phyloP scores from a whole-genome alignment of 2,329 filamentous ascomycete genomes.

The Neofusicoccum laricinum region DNA sequence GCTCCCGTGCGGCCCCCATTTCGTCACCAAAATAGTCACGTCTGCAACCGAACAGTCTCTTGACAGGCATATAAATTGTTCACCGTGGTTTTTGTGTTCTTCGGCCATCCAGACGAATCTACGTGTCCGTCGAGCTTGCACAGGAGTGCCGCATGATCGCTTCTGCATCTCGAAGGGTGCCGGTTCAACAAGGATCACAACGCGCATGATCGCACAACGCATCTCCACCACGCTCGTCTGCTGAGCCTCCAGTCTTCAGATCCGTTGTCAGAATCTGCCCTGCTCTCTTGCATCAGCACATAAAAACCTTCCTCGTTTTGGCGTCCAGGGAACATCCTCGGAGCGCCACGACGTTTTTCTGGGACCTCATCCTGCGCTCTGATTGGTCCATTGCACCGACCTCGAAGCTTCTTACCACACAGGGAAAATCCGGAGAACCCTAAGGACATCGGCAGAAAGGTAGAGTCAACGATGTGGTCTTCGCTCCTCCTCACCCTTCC shows the following conservation, averaged over 20 bases:
- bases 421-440: not conserved
- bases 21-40: not conserved
- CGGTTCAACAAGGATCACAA: not conserved
- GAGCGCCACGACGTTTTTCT: not conserved
- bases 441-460: not conserved
- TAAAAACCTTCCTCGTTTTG: not conserved
- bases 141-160: not conserved
- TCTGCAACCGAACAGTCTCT: not conserved
- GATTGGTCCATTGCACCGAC: not conserved
- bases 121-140: not conserved
- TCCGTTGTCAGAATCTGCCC: too few species aligned
- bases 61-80: not conserved
- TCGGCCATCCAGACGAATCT: not conserved
- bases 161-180: not conserved
- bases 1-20: not conserved
- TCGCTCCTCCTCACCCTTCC: not conserved
- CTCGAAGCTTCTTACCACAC: not conserved
- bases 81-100: not conserved
- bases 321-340: not conserved
- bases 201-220: not conserved
- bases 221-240: not conserved
- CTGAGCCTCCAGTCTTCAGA: not conserved
- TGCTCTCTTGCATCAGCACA: not conserved
- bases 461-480: not conserved
- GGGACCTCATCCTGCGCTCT: not conserved